Evolutionary conservation across 495 filamentous ascomycete species (phyloP).

Genomic region (Penicillium diatomitis): DNA sequence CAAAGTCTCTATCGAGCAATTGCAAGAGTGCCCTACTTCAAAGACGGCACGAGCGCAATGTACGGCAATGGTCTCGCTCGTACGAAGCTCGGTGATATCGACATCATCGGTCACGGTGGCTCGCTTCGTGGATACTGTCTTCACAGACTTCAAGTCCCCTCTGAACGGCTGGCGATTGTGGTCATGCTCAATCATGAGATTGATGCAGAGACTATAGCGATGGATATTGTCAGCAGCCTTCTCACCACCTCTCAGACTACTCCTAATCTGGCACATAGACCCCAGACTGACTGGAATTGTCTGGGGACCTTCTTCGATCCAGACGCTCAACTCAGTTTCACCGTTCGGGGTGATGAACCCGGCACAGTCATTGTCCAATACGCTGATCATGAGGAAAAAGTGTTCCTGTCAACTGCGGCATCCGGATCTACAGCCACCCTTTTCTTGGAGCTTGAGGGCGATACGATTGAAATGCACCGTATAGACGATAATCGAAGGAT

Average conservation of each 20-base stretch:
- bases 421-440: not conserved
- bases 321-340: not conserved
- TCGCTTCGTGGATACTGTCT: not conserved
- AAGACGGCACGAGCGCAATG: not conserved
- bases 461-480: not conserved
- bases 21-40: not conserved
- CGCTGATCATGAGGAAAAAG: not conserved
- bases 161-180: not conserved
- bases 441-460: not conserved
- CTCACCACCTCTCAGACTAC: not conserved
- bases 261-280: not conserved
- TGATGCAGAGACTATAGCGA: not conserved
- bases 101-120: not conserved
- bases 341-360: not conserved
- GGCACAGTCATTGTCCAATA: not conserved
- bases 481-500: not conserved
- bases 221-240: not conserved
- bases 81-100: not conserved
- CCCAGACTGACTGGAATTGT: not conserved
- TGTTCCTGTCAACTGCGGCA: not conserved
- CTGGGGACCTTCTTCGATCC: not conserved
- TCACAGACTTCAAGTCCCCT: not conserved
- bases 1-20: not conserved
- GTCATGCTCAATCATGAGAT: not conserved
- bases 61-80: not conserved